Percentiles rank a stretch among this genome's conserved stretches.
phyloP scores from a whole-genome alignment of 202 grass and related monocot genomes.

The Sporobolus alterniflorus region DNA sequence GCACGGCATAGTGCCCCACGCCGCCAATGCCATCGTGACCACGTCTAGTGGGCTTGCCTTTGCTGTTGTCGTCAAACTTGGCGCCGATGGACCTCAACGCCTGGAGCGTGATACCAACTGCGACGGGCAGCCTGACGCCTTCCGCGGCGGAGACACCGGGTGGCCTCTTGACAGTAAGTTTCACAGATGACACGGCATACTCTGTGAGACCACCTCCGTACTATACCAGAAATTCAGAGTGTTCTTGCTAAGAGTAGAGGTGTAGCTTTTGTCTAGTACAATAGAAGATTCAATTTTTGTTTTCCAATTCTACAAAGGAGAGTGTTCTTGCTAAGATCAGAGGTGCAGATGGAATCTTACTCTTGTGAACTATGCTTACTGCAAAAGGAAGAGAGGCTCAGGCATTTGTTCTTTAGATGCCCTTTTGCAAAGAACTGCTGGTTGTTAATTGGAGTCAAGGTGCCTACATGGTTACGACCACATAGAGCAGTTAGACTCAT shows the following conservation, averaged over 20 bases:
- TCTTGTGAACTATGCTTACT: too few species aligned
- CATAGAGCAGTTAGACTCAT: too few species aligned
- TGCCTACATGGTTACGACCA: too few species aligned
- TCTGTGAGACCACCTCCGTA: background rate
- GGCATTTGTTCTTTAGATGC: too few species aligned
- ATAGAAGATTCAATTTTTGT: background rate
- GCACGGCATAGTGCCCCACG: constrained; percentile 63
- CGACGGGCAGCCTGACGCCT: background rate
- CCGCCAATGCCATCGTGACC: constrained; percentile 68
- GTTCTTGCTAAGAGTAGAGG: background rate
- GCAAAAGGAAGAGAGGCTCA: too few species aligned
- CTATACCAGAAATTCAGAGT: background rate
- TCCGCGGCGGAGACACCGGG: background rate
- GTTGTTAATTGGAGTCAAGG: too few species aligned
- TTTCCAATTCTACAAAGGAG: too few species aligned
- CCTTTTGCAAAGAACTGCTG: too few species aligned
- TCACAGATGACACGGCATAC: background rate
- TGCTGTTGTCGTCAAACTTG: background rate
- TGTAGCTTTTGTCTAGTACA: background rate
- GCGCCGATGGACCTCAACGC: background rate
- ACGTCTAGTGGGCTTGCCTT: constrained; percentile 30
- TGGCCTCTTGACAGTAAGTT: background rate
- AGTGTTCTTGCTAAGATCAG: too few species aligned
- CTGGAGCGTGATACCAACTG: background rate
- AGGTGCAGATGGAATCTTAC: too few species aligned